Evolutionary conservation across 108 stramenopile species (phyloP).

Genomic region (Aurantiochytrium sp.): DNA sequence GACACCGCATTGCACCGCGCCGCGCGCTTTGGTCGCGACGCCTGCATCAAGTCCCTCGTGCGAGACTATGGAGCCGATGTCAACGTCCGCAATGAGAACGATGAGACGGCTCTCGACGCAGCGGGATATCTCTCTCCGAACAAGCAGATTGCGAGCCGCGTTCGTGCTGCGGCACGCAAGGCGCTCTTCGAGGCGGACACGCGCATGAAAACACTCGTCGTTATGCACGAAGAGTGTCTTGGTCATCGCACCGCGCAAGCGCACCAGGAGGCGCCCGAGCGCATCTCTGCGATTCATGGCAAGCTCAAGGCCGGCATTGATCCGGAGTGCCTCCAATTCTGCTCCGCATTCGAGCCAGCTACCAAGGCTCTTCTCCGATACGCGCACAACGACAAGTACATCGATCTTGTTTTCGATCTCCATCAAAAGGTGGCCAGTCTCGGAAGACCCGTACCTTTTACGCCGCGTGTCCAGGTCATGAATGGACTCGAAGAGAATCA

Average conservation of each 20-base stretch:
- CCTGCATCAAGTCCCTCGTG: not conserved
- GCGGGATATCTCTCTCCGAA: not conserved
- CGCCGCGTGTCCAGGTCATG: slow-evolving; percentile 6
- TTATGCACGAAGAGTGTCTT: not conserved
- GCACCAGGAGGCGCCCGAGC: not conserved
- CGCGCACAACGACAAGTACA: not conserved
- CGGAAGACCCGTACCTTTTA: not conserved
- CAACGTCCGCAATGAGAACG: not conserved
- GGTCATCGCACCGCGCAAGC: not conserved
- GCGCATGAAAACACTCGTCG: not conserved
- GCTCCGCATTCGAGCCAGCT: not conserved
- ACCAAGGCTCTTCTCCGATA: not conserved
- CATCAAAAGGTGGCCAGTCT: not conserved
- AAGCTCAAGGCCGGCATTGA: not conserved
- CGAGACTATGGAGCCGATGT: not conserved
- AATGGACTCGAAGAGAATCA: not conserved
- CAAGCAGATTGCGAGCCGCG: not conserved
- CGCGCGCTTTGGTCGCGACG: not conserved
- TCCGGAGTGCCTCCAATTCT: not conserved
- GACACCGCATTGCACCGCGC: slow-evolving; percentile 13
- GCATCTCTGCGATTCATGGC: not conserved
- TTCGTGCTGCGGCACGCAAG: not conserved
- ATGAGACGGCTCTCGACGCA: not conserved
- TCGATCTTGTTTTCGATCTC: not conserved
- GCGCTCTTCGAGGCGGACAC: not conserved